A percentile compares a stretch with the other conserved stretches of the same genome.
Evolutionary conservation across 2,329 filamentous ascomycete genomes (phyloP).

Genomic region (Pseudocercospora fijiensis): DNA sequence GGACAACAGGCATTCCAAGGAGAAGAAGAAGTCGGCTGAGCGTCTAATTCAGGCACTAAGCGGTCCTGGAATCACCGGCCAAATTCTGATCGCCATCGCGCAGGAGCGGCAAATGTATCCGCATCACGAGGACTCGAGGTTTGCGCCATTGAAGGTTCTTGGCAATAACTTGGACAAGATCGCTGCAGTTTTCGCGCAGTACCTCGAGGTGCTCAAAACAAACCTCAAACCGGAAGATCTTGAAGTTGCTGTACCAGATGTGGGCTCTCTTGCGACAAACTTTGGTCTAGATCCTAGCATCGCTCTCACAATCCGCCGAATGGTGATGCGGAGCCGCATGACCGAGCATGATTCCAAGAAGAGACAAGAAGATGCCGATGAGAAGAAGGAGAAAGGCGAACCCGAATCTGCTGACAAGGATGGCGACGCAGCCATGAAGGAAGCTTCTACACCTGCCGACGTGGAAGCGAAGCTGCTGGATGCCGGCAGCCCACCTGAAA

Average conservation of each 20-base stretch:
- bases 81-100: constrained; percentile 83
- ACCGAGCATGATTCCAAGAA: constrained; percentile 42
- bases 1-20: constrained; percentile 71
- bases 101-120: constrained; percentile 88
- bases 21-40: constrained; percentile 62
- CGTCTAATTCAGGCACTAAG: constrained; percentile 77
- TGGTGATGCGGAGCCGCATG: constrained; percentile 69
- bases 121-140: constrained; percentile 67
- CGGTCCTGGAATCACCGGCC: constrained; percentile 73
- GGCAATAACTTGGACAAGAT: constrained; percentile 88
- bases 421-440: constrained; percentile 39
- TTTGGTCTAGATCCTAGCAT: constrained; percentile 77
- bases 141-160: constrained; percentile 83
- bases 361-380: constrained; percentile 36
- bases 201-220: constrained; percentile 81
- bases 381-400: constrained; percentile 53
- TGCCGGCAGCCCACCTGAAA: not conserved
- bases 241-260: constrained; percentile 71
- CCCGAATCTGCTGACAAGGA: constrained; percentile 9
- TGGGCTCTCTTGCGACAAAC: constrained; percentile 70
- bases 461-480: not conserved
- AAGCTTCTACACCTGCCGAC: constrained; percentile 25
- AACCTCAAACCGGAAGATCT: constrained; percentile 76
- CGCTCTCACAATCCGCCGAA: constrained; percentile 80
- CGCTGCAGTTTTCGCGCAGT: constrained; percentile 80